Percentiles rank a stretch among this genome's conserved stretches.
Evolutionary conservation across 2,329 filamentous ascomycete genomes (phyloP).

Genomic region (Fulvia fulva): DNA sequence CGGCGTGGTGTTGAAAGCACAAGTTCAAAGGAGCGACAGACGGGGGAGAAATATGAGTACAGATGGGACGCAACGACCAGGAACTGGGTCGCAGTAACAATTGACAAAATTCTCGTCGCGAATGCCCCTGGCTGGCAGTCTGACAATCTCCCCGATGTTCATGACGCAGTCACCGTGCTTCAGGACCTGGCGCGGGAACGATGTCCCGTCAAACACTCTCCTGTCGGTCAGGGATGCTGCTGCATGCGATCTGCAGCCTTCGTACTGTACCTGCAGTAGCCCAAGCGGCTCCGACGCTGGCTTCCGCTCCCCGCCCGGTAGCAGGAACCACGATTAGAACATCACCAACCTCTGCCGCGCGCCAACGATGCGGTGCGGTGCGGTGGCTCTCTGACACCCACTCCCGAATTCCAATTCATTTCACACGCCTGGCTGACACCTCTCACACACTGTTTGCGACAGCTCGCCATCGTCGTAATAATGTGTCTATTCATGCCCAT

Average conservation of each 20-base stretch:
- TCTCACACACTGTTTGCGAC: not conserved
- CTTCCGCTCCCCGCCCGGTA: not conserved
- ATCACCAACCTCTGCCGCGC: not conserved
- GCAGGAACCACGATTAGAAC: not conserved
- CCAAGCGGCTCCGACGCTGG: not conserved
- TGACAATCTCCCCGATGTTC: conserved; percentile 3
- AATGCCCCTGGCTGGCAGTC: not conserved
- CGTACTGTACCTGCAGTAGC: not conserved
- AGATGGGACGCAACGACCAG: conserved; percentile 4
- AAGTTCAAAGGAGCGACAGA: conserved; percentile 6
- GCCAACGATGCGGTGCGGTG: not conserved
- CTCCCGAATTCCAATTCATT: not conserved
- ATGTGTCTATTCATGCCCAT: not conserved
- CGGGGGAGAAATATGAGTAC: conserved; percentile 1
- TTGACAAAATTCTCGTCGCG: conserved; percentile 1
- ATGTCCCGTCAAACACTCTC: not conserved
- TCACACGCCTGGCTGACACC: not conserved
- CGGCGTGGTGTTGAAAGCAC: not conserved
- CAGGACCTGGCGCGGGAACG: not conserved
- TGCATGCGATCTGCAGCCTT: not conserved
- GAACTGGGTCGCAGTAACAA: conserved; percentile 5
- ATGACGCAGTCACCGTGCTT: conserved; percentile 1
- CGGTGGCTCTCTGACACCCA: not conserved
- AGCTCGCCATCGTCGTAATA: not conserved
- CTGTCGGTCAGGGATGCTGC: not conserved